Base-by-base conservation (phyloP, 140 eudicot species). In the Oenanthe javanica region DNA sequence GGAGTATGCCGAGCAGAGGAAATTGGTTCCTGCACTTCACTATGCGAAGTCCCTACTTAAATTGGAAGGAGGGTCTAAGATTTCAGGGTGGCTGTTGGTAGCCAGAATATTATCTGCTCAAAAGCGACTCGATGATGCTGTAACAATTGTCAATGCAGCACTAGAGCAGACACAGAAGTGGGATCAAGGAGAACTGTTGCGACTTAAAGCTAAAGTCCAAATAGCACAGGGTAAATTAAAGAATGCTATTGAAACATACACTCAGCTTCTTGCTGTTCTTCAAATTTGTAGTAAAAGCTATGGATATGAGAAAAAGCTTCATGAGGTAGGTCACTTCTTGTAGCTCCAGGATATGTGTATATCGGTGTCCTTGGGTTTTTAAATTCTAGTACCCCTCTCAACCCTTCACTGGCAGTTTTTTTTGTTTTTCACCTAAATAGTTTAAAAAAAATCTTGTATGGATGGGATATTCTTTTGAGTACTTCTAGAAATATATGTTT, bases 131-230 rank as follows among this genome's bases (percentile, higher is more conserved):
- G 21, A 40, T 42, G 97, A 92, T 46, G 95, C 89, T 16, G 92
- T 89, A 85, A 83, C 77, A 25, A 83, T 92, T 19, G 79, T 95
- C 42, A 84, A 90, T 84, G 97, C 86, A 9, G 99, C 95, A 83
- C 80, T 95, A 15, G 99, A 92, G 51, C 96, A 94, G 89, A 89
- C 92, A 0, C 97, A 91, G 75, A 83, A 88, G 75, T 94, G 97
- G 97, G 94, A 90, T 83, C 96, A 84, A 50, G 95, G 93, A 71
- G 93, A 84, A 59, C 80, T 95, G 82, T 79, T 95, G 80, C 86
- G 93, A 77, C 85, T 86, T 5, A 95, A 95, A 86, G 99, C 93
- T 5, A 95, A 89, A 83, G 79, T 95, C 54, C 97, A 92, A 87
- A 71, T 92, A 80, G 97, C 89, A 14, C 93, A 89, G 79, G 95